Evolutionary conservation across 495 filamentous ascomycete species (phyloP).

Genomic region (Parathielavia appendiculata): DNA sequence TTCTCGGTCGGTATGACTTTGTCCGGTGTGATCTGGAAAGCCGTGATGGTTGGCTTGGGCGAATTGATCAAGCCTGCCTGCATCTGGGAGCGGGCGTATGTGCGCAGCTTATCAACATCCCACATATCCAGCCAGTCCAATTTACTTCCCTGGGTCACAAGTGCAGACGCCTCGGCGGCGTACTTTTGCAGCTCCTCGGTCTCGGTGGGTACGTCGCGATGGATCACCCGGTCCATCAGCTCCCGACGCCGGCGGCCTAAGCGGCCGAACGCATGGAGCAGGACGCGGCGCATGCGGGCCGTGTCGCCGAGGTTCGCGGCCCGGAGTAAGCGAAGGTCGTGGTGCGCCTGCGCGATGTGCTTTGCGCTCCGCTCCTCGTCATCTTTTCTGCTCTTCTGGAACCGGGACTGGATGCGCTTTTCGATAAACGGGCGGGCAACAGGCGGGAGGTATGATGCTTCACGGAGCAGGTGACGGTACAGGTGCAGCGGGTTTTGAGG

Average conservation of each 20-base stretch:
- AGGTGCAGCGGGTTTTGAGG: slow-evolving; percentile 53
- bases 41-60: slow-evolving; percentile 31
- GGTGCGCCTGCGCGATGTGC: slow-evolving; percentile 30
- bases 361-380: slow-evolving; percentile 2
- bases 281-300: slow-evolving; percentile 55
- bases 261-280: slow-evolving; percentile 69
- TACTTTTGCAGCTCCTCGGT: slow-evolving; percentile 31
- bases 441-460: slow-evolving; percentile 75
- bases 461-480: slow-evolving; percentile 73
- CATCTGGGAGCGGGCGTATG: slow-evolving; percentile 30
- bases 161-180: not conserved
- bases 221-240: slow-evolving; percentile 50
- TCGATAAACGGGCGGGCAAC: slow-evolving; percentile 57
- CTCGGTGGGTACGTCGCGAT: slow-evolving; percentile 34
- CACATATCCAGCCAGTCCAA: slow-evolving; percentile 43
- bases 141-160: slow-evolving; percentile 7
- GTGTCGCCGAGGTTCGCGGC: slow-evolving; percentile 53
- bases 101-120: slow-evolving; percentile 33
- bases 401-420: slow-evolving; percentile 55
- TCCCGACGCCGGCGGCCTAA: slow-evolving; percentile 61
- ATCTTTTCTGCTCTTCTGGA: slow-evolving; percentile 33
- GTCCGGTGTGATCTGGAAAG: slow-evolving; percentile 43
- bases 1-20: slow-evolving; percentile 54
- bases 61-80: slow-evolving; percentile 7
- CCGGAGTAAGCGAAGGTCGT: slow-evolving; percentile 37